Base-by-base conservation (phyloP, 2,329 filamentous ascomycete genomes). In the Aspergillus melleus region DNA sequence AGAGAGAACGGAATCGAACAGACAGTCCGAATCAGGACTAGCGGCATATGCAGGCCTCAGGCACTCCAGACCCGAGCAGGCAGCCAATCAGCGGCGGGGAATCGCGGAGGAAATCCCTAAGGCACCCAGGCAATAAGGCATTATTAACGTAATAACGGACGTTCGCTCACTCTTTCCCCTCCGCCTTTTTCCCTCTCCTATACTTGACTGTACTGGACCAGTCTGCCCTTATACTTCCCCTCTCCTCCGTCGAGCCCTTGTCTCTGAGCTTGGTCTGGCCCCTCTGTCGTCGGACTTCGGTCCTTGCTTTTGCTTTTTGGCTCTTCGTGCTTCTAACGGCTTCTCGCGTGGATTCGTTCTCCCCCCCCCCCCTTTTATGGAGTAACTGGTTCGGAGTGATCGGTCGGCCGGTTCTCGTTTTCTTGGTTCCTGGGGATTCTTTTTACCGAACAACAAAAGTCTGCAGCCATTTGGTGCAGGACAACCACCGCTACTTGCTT, bases 381-480 rank as follows among this genome's bases (percentile, higher is more conserved):
- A 42, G 47, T 30, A 46, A 20, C 36, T 53, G 47, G 49, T 52
- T 49, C 47, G 39, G 26, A 32, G 32, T 39, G 22, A 29, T 16
- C 49, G 30, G 51, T 46, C 19, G 42, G 51, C 59, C 47, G 30
- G 30, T 44, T n/a, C 20, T 39, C 26, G 14, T 49, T 50, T 29
- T 52, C 19, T 59, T 20, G 42, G 29, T 52, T 58, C 24, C 52
- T 47, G n/a, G 46, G 54, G 57, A 30, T 58, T 52, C 52, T 54
- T 47, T 22, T 47, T 58, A 54, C 49, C 50, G 53, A 54, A 55
- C 52, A 52, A 22, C 47, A 54, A 52, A 58, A 54, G 51, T 54
- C 52, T 54, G 51, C 56, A 30, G 20, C 44, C 16, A 51, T 53
- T 47, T 12, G 54, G 22, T 50, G 29, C 32, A 42, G 54, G 29